phyloP scores from a whole-genome alignment of 495 filamentous ascomycete genomes.

The Podospora australis region DNA sequence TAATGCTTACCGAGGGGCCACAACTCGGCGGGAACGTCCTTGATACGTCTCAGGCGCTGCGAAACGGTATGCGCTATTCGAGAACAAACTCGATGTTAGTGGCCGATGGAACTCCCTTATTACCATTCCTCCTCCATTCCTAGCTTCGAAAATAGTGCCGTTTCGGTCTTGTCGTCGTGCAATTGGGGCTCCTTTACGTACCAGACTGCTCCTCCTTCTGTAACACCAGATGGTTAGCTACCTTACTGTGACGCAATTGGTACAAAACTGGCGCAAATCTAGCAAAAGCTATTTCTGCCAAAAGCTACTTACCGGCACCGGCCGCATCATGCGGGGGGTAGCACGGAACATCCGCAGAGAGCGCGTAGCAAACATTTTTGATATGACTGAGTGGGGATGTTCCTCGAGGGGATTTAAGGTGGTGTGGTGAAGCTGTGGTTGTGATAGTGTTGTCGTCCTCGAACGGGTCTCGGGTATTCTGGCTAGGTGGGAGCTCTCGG shows the following conservation, averaged over 20 bases:
- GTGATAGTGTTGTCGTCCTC: slow-evolving; percentile 2
- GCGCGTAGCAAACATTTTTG: slow-evolving; percentile 64
- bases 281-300: neutral
- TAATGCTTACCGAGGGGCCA: slow-evolving; percentile 85
- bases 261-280: slow-evolving; percentile 9
- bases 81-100: too few species aligned
- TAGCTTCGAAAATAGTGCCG: neutral
- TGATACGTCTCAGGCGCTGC: slow-evolving; percentile 77
- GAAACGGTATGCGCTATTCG: slow-evolving; percentile 93
- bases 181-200: slow-evolving; percentile 43
- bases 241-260: slow-evolving; percentile 22
- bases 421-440: slow-evolving; percentile 5
- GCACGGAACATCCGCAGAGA: slow-evolving; percentile 49
- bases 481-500: slow-evolving; percentile 3
- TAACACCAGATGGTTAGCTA: slow-evolving; percentile 30
- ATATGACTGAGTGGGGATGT: slow-evolving; percentile 26
- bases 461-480: slow-evolving; percentile 9
- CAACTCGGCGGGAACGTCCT: slow-evolving; percentile 88
- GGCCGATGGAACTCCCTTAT: neutral
- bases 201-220: slow-evolving; percentile 81
- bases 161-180: slow-evolving; percentile 14
- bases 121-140: neutral
- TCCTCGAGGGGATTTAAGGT: slow-evolving; percentile 10
- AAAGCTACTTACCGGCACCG: slow-evolving; percentile 66
- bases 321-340: slow-evolving; percentile 60